phyloP scores from a whole-genome alignment of 495 filamentous ascomycete genomes.

The Xylaria curta region DNA sequence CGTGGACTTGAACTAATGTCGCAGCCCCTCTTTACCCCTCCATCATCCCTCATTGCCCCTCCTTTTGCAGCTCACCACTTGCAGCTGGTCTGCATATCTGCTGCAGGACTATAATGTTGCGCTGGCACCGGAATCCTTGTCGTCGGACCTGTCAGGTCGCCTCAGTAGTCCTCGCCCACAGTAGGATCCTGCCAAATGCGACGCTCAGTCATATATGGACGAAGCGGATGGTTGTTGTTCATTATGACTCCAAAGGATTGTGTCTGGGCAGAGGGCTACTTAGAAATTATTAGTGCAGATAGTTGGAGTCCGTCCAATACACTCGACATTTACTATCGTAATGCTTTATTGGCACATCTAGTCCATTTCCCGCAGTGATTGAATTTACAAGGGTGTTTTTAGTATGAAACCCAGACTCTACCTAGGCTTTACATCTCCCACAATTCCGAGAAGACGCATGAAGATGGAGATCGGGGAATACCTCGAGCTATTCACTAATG shows the following conservation, averaged over 20 bases:
- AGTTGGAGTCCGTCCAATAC: neutral
- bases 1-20: slow-evolving; percentile 16
- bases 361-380: neutral
- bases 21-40: slow-evolving; percentile 45
- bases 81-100: slow-evolving; percentile 38
- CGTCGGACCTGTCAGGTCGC: slow-evolving; percentile 3
- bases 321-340: neutral
- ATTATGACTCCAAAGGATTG: neutral
- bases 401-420: neutral
- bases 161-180: neutral
- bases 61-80: slow-evolving; percentile 36
- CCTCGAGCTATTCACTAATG: neutral
- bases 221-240: neutral
- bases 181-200: neutral
- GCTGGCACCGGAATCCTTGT: slow-evolving; percentile 33
- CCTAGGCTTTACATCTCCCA: neutral
- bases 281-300: neutral
- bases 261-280: neutral
- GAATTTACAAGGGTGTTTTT: neutral
- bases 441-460: slow-evolving; percentile 9
- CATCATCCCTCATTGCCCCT: slow-evolving; percentile 41
- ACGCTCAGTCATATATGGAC: neutral
- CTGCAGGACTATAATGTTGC: slow-evolving; percentile 42
- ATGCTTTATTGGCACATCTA: neutral
- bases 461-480: slow-evolving; percentile 2